A percentile compares a stretch with the other conserved stretches of the same genome.
Conservation (phyloP, 2,329 filamentous ascomycete species). For the Diaporthe sp. region DNA sequence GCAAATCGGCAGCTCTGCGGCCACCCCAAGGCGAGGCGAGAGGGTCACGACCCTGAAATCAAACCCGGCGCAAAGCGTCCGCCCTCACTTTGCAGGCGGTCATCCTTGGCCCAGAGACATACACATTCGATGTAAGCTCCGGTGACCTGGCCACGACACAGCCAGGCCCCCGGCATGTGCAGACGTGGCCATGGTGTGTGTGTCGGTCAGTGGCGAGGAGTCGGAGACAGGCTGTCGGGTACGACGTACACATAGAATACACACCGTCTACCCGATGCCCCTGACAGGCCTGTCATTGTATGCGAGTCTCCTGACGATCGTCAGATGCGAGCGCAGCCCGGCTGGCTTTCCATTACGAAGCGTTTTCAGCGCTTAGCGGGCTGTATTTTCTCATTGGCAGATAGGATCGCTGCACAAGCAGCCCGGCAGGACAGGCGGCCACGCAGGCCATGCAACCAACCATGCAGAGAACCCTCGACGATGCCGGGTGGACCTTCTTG, state of each 20-base stretch:
- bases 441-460: constrained; percentile 30
- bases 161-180: neutral
- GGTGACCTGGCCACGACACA: constrained; percentile 5
- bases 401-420: constrained; percentile 19
- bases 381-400: constrained; percentile 39
- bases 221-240: constrained; percentile 24
- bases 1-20: neutral
- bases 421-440: constrained; percentile 22
- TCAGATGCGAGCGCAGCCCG: constrained; percentile 35
- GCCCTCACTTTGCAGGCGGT: neutral
- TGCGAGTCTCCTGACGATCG: constrained; percentile 40
- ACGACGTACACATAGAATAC: constrained; percentile 8
- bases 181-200: constrained; percentile 23
- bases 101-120: neutral
- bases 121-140: neutral
- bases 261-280: constrained; percentile 28
- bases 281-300: constrained; percentile 17
- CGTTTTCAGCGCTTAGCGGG: constrained; percentile 40
- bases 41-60: neutral
- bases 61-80: neutral
- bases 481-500: constrained; percentile 9
- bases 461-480: constrained; percentile 22
- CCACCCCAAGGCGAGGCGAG: neutral
- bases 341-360: constrained; percentile 21
- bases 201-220: constrained; percentile 11